Evolutionary conservation across 129 eudicot species (phyloP), one percentile per base, ranked within the genome.

Genomic region (Gnaphalium uliginosum): DNA sequence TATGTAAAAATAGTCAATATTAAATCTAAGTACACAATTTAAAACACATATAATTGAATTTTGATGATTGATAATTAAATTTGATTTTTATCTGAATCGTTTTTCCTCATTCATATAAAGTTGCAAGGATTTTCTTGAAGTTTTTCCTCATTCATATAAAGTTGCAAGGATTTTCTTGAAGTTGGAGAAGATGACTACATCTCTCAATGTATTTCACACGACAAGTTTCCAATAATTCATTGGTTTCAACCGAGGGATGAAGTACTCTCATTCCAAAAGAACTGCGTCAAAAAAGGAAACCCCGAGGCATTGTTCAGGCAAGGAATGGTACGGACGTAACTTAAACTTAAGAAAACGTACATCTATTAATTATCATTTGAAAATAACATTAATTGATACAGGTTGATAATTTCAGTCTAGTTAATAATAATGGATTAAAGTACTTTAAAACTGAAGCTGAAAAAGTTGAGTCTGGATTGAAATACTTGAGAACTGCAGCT

Each of bases 281-380:
- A 62, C 6, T 66, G 80, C 66, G 21, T 57, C 7, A 72, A 76
- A 0, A 65, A 30, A 18, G 80, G 56, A n/a, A 76, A 76, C 32
- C 65, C 73, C 4, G 80, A 76, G 66, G 73, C 80, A n/a, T 27
- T 76, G 11, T 76, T 43, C 15, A 50, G 73, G 66, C 65, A 76
- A 14, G 80, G 73, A 33, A 48, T 65, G 65, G 80, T 65, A 66
- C 8, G 63, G 6, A 15, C 14, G 0, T 41, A 6, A 22, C 13
- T 25, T 2, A 23, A 13, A 8, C n/a, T n/a, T n/a, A n/a, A n/a
- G 26, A 21, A 22, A 22, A 21, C 24, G 26, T 25, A 22, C 29
- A 19, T 58, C 2, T 54, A 11, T 19, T n/a, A 19, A 54, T 15
- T 54, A 41, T 10, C 4, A 41, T 54, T n/a, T 54, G 25, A 18